These are phyloP conservation scores for Amanita rubescens DNA, from an alignment of 768 basidiomycete genomes.

Conservation along the genomic window DNA sequence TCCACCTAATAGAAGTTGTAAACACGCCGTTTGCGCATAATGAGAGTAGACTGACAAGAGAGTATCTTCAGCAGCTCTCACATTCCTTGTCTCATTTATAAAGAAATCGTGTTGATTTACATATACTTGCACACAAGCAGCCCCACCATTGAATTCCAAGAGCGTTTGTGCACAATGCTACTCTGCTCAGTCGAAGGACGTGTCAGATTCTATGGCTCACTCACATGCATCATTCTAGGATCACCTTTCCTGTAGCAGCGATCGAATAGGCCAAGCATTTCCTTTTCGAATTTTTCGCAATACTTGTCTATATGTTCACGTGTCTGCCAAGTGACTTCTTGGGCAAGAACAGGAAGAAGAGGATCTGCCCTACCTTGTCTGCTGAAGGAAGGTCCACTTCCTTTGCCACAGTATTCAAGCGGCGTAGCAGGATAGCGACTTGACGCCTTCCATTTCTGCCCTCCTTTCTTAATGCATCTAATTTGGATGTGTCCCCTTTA, in stretches of 20 bases:
- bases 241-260: conserved; percentile 94
- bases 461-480: conserved; percentile 78
- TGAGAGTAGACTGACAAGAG: conserved; percentile 35
- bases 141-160: conserved; percentile 95
- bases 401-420: conserved; percentile 82
- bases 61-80: conserved; percentile 46
- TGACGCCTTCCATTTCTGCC: conserved; percentile 84
- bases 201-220: conserved; percentile 17
- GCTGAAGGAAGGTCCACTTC: conserved; percentile 86
- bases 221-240: conserved; percentile 97
- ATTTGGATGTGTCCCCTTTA: conserved; percentile 64
- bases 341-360: background rate
- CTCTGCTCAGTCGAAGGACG: conserved; percentile 2
- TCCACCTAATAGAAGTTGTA: conserved; percentile 56
- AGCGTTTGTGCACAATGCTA: conserved; percentile 97
- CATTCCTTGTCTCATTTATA: conserved; percentile 82
- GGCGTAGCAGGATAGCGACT: conserved; percentile 79
- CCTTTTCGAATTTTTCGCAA: conserved; percentile 98
- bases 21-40: conserved; percentile 3
- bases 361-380: conserved; percentile 51
- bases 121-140: conserved; percentile 96
- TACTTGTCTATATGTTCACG: conserved; percentile 92
- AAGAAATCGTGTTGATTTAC: conserved; percentile 99
- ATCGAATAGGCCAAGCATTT: conserved; percentile 95
- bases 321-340: conserved; percentile 41